Evolutionary conservation across 2,329 filamentous ascomycete genomes (phyloP).

Genomic region (Alternaria solani): DNA sequence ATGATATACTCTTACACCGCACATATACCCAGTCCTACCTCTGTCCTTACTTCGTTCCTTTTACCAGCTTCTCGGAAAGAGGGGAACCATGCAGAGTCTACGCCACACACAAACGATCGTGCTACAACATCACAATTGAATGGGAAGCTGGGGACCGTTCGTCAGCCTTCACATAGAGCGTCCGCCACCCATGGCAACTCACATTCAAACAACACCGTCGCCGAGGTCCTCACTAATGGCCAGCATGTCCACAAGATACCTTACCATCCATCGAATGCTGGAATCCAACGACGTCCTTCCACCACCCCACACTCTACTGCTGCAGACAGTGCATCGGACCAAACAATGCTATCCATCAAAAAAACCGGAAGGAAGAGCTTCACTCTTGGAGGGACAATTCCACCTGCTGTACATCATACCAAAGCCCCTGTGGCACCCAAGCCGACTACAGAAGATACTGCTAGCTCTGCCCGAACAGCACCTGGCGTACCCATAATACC

Average conservation of each 20-base stretch:
- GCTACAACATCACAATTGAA: constrained; percentile 17
- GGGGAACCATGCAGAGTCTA: background rate
- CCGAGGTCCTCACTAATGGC: constrained; percentile 33
- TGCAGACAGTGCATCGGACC: constrained; percentile 15
- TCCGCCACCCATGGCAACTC: constrained; percentile 10
- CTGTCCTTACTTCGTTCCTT: constrained; percentile 35
- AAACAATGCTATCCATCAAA: constrained; percentile 20
- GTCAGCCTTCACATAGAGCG: constrained; percentile 22
- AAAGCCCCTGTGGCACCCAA: background rate
- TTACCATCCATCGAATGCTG: constrained; percentile 25
- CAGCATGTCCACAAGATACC: constrained; percentile 41
- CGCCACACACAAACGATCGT: constrained; percentile 22
- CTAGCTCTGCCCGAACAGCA: background rate
- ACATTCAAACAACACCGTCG: constrained; percentile 13
- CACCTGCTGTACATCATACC: background rate
- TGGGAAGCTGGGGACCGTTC: constrained; percentile 1
- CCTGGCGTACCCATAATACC: constrained; percentile 29
- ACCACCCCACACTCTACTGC: constrained; percentile 7
- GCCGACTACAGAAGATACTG: background rate
- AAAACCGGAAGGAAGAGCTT: constrained; percentile 34
- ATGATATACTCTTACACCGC: constrained; percentile 47
- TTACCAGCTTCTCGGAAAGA: background rate
- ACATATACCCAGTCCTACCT: constrained; percentile 36
- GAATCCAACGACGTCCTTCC: constrained; percentile 10
- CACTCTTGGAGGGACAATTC: constrained; percentile 18